These are phyloP conservation scores for Claviceps sp. DNA, from an alignment of 2,329 filamentous ascomycete species.

Conservation along the genomic window DNA sequence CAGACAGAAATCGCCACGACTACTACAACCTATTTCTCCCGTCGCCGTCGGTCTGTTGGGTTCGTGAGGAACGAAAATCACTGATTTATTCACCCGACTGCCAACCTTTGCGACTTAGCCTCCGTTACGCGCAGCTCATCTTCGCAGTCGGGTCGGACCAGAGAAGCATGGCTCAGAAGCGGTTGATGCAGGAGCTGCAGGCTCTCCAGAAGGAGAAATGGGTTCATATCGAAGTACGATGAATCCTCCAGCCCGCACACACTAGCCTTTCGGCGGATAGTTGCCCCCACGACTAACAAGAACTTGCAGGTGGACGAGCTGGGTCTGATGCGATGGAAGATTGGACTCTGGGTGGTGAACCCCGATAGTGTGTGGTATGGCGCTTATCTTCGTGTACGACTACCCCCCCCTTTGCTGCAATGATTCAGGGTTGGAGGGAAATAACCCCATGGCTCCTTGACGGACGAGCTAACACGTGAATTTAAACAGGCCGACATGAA, in stretches of 20 bases:
- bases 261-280: not conserved
- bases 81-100: no score
- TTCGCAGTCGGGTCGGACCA: not conserved
- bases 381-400: constrained; percentile 63
- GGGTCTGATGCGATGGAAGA: constrained; percentile 78
- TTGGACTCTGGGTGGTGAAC: constrained; percentile 87
- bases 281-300: not conserved
- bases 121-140: not conserved
- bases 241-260: constrained; percentile 12
- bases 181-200: constrained; percentile 81
- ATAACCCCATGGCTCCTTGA: no score
- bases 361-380: constrained; percentile 84
- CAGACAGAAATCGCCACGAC: no score
- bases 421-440: constrained; percentile 4
- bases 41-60: no score
- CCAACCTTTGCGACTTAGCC: not conserved
- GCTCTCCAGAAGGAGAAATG: constrained; percentile 78
- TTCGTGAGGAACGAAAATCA: no score
- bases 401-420: not conserved
- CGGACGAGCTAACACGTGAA: not conserved
- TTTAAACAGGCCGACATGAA: constrained; percentile 59
- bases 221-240: constrained; percentile 69
- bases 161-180: constrained; percentile 43
- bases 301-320: constrained; percentile 51
- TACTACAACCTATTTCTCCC: no score